Conservation (phyloP, 2,329 filamentous ascomycete genomes). For the Penicillium sp. region DNA sequence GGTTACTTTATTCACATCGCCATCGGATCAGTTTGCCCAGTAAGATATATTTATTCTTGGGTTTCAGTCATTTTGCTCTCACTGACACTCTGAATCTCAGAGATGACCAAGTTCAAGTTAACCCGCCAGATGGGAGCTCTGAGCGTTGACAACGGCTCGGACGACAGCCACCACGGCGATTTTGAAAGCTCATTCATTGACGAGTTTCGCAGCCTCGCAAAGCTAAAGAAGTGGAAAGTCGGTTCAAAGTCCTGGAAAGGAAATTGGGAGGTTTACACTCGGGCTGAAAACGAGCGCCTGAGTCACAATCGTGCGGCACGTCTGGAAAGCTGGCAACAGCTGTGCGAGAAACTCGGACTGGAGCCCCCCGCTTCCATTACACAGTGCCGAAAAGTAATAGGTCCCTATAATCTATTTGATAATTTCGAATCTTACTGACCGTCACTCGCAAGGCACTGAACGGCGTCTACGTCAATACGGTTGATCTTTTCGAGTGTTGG, state of each 20-base stretch:
- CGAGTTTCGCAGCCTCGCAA: conserved; percentile 22
- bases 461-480: conserved; percentile 27
- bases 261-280: conserved; percentile 23
- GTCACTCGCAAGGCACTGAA: conserved; percentile 19
- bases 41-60: background rate
- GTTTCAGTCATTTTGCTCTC: background rate
- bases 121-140: background rate
- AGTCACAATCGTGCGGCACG: conserved; percentile 11
- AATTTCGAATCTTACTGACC: background rate
- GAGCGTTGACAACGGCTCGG: background rate
- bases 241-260: conserved; percentile 20
- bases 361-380: conserved; percentile 19
- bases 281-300: conserved; percentile 18
- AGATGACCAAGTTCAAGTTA: background rate
- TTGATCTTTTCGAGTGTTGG: conserved; percentile 31
- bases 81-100: background rate
- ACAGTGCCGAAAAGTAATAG: conserved; percentile 28
- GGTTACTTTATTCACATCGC: background rate
- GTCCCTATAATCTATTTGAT: background rate
- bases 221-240: conserved; percentile 19
- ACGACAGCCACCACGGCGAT: background rate
- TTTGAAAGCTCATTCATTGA: conserved; percentile 7
- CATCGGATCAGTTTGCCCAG: background rate
- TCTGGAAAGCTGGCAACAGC: conserved; percentile 22
- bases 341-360: conserved; percentile 28